Evolutionary conservation across 768 basidiomycete genomes (phyloP).

Genomic region (Tricholoma flavovirens): DNA sequence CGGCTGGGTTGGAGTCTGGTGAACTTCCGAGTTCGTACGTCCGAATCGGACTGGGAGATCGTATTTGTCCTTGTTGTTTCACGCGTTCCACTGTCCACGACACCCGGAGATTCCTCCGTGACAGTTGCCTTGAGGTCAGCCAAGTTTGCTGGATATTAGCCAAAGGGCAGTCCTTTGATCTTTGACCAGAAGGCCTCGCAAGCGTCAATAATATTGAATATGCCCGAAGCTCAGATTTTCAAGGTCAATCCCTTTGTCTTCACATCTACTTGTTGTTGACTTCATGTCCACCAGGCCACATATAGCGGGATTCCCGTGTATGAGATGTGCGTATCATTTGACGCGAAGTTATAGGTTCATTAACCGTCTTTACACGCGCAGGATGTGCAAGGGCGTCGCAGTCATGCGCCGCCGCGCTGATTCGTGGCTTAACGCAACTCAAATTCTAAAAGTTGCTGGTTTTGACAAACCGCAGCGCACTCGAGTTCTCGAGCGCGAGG

Average conservation of each 20-base stretch:
- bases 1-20: too few relatives aligned
- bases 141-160: constrained; percentile 1
- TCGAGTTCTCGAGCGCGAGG: constrained; percentile 93
- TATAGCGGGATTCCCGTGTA: constrained; percentile 92
- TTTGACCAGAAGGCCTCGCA: not conserved
- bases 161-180: not conserved
- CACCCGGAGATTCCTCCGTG: constrained; percentile 9
- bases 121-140: constrained; percentile 4
- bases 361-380: constrained; percentile 39
- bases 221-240: constrained; percentile 87
- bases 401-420: constrained; percentile 97
- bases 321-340: constrained; percentile 64
- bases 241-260: constrained; percentile 47
- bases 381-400: constrained; percentile 94
- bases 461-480: constrained; percentile 99
- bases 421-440: constrained; percentile 98
- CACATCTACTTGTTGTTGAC: constrained; percentile 15
- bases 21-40: too few relatives aligned
- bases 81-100: constrained; percentile 33
- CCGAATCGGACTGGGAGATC: too few relatives aligned
- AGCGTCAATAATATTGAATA: constrained; percentile 19
- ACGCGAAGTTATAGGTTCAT: constrained; percentile 32
- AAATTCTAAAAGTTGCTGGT: constrained; percentile 97
- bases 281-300: constrained; percentile 56
- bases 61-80: constrained; percentile 35